Evolutionary conservation across 2,329 filamentous ascomycete species (phyloP), one percentile per base, ranked within the genome.

Genomic region (Xylaria sp.): DNA sequence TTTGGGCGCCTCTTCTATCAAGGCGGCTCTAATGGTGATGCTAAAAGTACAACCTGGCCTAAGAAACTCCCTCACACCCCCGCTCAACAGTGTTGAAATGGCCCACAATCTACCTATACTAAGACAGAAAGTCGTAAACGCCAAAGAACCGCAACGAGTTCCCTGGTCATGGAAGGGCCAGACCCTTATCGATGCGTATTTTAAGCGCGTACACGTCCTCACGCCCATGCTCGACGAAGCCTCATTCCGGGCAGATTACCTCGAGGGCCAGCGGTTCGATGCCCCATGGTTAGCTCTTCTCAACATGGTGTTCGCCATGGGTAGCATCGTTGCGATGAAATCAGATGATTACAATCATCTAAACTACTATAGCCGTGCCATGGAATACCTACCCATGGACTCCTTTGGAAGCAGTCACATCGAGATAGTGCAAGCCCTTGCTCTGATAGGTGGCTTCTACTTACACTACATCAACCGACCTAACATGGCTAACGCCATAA

Each of bases 271-370:
- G 71, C 84, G 90, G 21, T 88, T 84, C 68, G 91, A 93, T 76
- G 84, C 87, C 0, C 86, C 90, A 23, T 94, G 92, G 92, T 83
- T 93, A 21, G 89, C 90, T 9, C 80, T 94, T 6, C 81, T 93
- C 23, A 93, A 94, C 77, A 92, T 92, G 82, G 91, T 94, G 4
- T 91, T 93, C 72, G 91, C 91, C 4, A 87, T 93, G 81, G 92
- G 92, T 16, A 92, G 89, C 73, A 89, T 94, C 59, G 90, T 87
- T 1, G 89, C 89, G 42, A 88, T 87, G 71, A 91, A 86, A 73
- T 85, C 84, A 0, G 84, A 90, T 48, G 90, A 92, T 76, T 87
- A 88, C 70, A 88, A 85, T 65, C 91, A 93, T 74, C 85, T 92
- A 74, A 86, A 86, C 70, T 93, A 91, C 79, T 93, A 92, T 79